Conservation (phyloP, 257 asterid species). For the Linderniella brevidens region DNA sequence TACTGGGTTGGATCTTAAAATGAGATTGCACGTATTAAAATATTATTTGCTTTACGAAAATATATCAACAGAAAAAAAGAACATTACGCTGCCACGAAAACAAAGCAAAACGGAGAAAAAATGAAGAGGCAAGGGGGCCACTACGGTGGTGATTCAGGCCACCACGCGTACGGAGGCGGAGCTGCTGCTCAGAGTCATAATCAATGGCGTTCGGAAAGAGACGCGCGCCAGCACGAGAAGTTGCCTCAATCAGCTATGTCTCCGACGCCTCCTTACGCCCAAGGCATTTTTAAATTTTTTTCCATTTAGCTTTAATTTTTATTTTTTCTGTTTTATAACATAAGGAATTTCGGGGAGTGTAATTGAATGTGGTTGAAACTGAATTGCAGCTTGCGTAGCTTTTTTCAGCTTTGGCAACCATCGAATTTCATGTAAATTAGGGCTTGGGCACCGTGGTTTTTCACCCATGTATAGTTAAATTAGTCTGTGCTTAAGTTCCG, state of each 20-base stretch:
- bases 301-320: not conserved
- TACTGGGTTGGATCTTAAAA: no score
- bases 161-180: conserved; percentile 9
- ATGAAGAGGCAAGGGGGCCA: conserved; percentile 30
- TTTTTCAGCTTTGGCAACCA: no score
- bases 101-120: not conserved
- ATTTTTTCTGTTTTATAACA: not conserved
- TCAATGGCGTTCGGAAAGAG: conserved; percentile 43
- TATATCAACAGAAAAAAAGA: no score
- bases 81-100: no score
- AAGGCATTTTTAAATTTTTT: conserved; percentile 18
- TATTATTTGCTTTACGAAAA: no score
- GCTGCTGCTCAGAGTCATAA: conserved; percentile 14
- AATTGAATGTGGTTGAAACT: no score
- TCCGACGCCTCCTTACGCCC: conserved; percentile 22
- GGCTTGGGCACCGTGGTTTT: no score
- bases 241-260: conserved; percentile 35
- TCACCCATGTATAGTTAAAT: no score
- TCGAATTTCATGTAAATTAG: no score
- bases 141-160: conserved; percentile 17
- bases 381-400: no score
- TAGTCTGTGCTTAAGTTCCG: no score
- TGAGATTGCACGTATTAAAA: no score
- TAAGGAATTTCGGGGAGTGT: not conserved
- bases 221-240: conserved; percentile 16